Evolutionary conservation across 1,284 basidiomycete genomes (phyloP).

Genomic region (Marasmius sp.): DNA sequence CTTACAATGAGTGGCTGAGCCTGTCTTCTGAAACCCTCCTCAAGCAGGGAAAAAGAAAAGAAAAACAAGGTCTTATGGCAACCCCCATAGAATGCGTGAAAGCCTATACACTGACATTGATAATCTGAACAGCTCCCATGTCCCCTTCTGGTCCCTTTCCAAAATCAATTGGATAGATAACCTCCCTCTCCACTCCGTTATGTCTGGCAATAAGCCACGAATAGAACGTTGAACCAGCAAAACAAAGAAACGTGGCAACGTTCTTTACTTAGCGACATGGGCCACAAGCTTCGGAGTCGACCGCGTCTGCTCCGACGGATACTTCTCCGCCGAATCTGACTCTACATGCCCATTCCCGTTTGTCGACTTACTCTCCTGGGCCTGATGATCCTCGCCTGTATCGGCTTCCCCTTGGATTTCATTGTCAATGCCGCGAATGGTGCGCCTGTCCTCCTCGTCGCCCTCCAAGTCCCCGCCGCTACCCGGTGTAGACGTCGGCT

Average conservation of each 20-base stretch:
- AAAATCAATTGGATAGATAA: too few relatives aligned
- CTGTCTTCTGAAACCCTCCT: too few relatives aligned
- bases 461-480: slow-evolving; percentile 25
- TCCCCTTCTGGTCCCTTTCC: too few relatives aligned
- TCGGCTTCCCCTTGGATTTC: slow-evolving; percentile 22
- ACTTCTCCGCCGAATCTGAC: neutral
- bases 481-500: neutral
- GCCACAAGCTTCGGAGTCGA: neutral
- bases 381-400: slow-evolving; percentile 13
- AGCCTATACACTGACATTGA: too few relatives aligned
- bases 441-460: slow-evolving; percentile 59
- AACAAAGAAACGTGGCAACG: neutral
- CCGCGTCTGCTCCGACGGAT: neutral
- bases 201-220: too few relatives aligned
- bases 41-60: too few relatives aligned
- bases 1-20: too few relatives aligned
- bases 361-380: neutral
- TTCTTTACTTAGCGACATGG: neutral
- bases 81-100: too few relatives aligned
- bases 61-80: too few relatives aligned
- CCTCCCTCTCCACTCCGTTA: too few relatives aligned
- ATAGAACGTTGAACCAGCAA: too few relatives aligned
- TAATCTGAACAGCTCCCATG: too few relatives aligned
- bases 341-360: neutral
- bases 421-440: slow-evolving; percentile 47